Percentiles rank a stretch among this genome's conserved stretches.
These are phyloP conservation scores for Russula ochroleuca DNA, from an alignment of 768 basidiomycete species.

Conservation along the genomic window DNA sequence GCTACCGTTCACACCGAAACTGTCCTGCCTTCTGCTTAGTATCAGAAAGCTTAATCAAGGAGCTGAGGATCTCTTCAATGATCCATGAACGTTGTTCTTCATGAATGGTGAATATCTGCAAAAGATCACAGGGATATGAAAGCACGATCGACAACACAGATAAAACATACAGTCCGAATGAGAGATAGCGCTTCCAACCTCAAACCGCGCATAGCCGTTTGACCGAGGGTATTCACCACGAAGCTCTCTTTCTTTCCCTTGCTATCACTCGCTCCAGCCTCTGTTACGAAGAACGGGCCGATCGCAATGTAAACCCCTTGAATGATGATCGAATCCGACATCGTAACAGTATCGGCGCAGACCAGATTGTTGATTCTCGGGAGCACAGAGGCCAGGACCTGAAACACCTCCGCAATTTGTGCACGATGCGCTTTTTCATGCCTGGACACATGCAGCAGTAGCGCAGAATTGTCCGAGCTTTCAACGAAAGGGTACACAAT, in stretches of 20 bases:
- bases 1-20: conserved; percentile 57
- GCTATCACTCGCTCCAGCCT: conserved; percentile 51
- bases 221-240: conserved; percentile 63
- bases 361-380: conserved; percentile 74
- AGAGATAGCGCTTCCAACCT: conserved; percentile 78
- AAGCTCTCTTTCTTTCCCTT: conserved; percentile 56
- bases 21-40: conserved; percentile 87
- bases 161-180: conserved; percentile 67
- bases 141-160: conserved; percentile 2
- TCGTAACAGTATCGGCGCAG: conserved; percentile 62
- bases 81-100: conserved; percentile 93
- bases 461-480: conserved; percentile 47
- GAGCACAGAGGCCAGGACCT: conserved; percentile 63
- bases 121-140: conserved; percentile 16
- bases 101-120: conserved; percentile 85
- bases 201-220: conserved; percentile 75
- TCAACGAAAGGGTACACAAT: conserved; percentile 87
- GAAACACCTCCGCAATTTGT: conserved; percentile 64
- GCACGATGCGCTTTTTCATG: conserved; percentile 39
- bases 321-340: conserved; percentile 91
- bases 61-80: conserved; percentile 92
- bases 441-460: conserved; percentile 51
- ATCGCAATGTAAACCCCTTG: conserved; percentile 90
- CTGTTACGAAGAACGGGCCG: conserved; percentile 90
- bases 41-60: conserved; percentile 84